Evolutionary conservation across 1,284 basidiomycete species (phyloP), one percentile per base, ranked within the genome.

Genomic region (Cronartium quercuum): DNA sequence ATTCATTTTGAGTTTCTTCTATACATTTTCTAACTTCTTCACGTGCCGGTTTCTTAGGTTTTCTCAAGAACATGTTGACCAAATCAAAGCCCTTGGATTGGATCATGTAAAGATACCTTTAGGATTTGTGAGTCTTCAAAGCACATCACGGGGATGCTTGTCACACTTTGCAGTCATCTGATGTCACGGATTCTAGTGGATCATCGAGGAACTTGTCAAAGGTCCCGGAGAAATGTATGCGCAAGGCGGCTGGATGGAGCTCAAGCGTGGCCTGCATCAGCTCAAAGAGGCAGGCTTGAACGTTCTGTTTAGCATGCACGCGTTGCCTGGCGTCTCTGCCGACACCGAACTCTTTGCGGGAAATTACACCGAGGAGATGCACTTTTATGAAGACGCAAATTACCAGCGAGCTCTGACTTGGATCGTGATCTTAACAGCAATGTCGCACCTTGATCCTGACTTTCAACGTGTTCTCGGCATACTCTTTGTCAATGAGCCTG

Each of bases 21-120:
- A n/a, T n/a, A 10, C 44, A 47, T 47, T 47, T 47, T 10, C n/a
- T 47, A 10, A 47, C 10, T 47, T 47, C n/a, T 10, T 10, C n/a
- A 10, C n/a, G n/a, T 41, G 18, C 42, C n/a, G 12, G 15, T 21
- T 38, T 44, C 24, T 15, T 21, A 91, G 90, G 90, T 90, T 91
- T 80, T 88, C 84, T 12, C 83, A 89, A 76, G 76, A 81, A 2
- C 85, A 91, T 76, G 88, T 90, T 9, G 76, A 86, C 68, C 79
- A 84, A 35, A 82, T 91, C 12, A 81, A 80, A 10, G 82, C 78
- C 12, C 83, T 84, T 1, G 87, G 87, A 0, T 86, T 91, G 76
- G 91, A 91, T 78, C 88, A 88, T 21, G 88, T 89, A 76, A 86
- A 90, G 24, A 84, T 91, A 78, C 90, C 90, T 0, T 85, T 91